These are phyloP conservation scores for Suillus spraguei DNA, from an alignment of 768 basidiomycete species.

Conservation along the genomic window DNA sequence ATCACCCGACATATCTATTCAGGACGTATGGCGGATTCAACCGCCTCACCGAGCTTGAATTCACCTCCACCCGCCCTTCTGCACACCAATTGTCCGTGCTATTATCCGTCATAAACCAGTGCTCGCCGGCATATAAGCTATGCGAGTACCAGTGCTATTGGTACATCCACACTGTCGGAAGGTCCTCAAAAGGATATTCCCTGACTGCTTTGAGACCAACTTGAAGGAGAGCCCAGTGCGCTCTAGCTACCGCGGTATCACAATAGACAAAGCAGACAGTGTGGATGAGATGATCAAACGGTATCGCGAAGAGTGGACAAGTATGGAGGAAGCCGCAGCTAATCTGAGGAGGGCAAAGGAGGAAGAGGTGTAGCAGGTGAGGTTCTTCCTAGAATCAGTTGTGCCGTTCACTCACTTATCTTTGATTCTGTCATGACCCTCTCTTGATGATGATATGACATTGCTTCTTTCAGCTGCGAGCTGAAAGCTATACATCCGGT, in stretches of 20 bases:
- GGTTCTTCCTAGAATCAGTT: neutral
- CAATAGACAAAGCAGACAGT: neutral
- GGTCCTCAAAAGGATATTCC: neutral
- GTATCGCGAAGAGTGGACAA: too few relatives aligned
- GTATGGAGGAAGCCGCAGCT: too few relatives aligned
- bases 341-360: neutral
- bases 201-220: neutral
- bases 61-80: neutral
- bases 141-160: neutral
- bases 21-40: too few relatives aligned
- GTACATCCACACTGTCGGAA: neutral
- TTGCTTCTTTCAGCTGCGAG: too few relatives aligned
- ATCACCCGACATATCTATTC: too few relatives aligned
- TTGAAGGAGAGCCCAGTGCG: neutral
- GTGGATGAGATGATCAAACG: neutral
- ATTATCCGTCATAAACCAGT: neutral
- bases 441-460: too few relatives aligned
- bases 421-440: too few relatives aligned
- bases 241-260: neutral
- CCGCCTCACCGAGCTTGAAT: too few relatives aligned
- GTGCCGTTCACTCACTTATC: neutral
- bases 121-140: neutral
- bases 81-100: neutral
- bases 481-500: too few relatives aligned
- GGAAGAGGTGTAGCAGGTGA: neutral